Evolutionary conservation across 2,329 filamentous ascomycete genomes (phyloP), one percentile per base, ranked within the genome.

Genomic region (Aspergillus alliaceus): DNA sequence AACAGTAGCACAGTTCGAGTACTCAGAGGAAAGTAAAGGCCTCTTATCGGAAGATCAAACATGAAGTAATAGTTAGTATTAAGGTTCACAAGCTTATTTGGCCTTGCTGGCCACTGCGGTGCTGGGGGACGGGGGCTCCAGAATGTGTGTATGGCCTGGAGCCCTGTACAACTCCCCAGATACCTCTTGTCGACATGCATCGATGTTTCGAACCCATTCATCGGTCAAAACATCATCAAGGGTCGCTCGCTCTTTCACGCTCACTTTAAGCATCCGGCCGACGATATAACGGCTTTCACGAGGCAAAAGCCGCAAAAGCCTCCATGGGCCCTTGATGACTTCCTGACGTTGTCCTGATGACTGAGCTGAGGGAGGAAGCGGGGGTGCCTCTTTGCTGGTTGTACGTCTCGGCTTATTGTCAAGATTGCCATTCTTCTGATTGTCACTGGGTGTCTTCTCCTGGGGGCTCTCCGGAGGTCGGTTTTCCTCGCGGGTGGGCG

Each of bases 231-330:
- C 90, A 68, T 99, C 92, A 24, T 88, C 82, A 80, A 99, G 89
- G 2, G 85, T 90, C 2, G 92, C 93, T 56, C 95, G 86, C 63
- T 89, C 88, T 69, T 86, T 89, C 0, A 93, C 91, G 67, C 96
- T 86, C 51, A 97, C 82, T 68, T 95, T 91, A 34, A 99, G 84
- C 95, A 99, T 99, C 56, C 90, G 84, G 44, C 91, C 88, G 54
- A 99, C 89, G 61, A 99, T 92, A 70, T 93, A 88, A 51, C 95
- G 83, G 63, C 89, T 96, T 75, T 98, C 95, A 58, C 93, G 84
- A 1, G 95, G 95, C 9, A 99, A 80, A 34, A 98, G 80, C 40
- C 95, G 86, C 29, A 99, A 79, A 42, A 99, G 84, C 47, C 95
- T 85, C 90, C 93, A 96, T 2, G 95, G 95, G 0, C 95, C 95